These are phyloP conservation scores for Xanthoceras sorbifolium DNA, from an alignment of 345 rosid genomes.

Conservation along the genomic window DNA sequence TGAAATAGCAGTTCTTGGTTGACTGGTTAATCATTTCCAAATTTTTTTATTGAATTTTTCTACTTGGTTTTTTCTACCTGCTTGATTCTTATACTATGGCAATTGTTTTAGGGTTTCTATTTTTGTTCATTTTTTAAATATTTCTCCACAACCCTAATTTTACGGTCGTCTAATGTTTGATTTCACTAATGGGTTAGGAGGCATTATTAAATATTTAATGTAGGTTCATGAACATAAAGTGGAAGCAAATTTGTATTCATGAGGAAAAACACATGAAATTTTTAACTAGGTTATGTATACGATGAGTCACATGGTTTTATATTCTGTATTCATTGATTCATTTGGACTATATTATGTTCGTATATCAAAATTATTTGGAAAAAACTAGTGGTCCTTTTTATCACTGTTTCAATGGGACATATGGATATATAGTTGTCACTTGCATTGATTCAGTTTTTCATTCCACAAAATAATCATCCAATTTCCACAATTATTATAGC, in stretches of 20 bases:
- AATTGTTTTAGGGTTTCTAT: conserved; percentile 12
- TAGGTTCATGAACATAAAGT: neutral
- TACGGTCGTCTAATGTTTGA: neutral
- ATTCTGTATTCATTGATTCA: conserved; percentile 6
- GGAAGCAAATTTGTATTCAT: neutral
- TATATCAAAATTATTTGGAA: neutral
- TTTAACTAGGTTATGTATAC: neutral
- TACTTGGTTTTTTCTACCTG: neutral
- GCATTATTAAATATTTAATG: neutral
- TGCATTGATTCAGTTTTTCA: neutral
- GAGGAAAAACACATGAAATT: neutral
- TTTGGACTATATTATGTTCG: conserved; percentile 11
- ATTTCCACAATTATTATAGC: conserved; percentile 39
- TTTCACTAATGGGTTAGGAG: neutral
- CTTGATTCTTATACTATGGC: neutral
- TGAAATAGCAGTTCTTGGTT: conserved; percentile 32
- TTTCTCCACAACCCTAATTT: neutral
- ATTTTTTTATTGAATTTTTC: conserved; percentile 26
- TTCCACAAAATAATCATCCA: conserved; percentile 22
- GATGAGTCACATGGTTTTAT: conserved; percentile 2
- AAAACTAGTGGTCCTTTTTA: conserved; percentile 15
- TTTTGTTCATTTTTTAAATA: neutral
- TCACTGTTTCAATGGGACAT: conserved; percentile 5
- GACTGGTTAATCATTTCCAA: conserved; percentile 42
- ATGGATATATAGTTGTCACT: neutral